These are phyloP conservation scores for Camelina neglecta DNA, from an alignment of 345 rosid species.

Conservation along the genomic window DNA sequence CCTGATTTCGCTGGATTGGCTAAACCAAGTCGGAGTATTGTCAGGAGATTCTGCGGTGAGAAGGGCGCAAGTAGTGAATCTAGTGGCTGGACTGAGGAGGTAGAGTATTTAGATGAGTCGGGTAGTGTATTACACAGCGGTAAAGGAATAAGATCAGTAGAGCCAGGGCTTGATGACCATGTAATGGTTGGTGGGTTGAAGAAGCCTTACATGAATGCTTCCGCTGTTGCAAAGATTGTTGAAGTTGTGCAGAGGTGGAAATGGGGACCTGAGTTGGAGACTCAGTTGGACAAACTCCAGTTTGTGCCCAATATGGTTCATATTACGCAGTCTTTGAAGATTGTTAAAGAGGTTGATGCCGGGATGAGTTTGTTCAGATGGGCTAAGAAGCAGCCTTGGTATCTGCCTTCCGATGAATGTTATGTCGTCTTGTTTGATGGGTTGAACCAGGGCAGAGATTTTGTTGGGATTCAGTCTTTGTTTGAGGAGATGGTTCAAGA, in stretches of 20 bases:
- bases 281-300: conserved; percentile 80
- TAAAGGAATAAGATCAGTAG: conserved; percentile 85
- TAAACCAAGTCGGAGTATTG: conserved; percentile 24
- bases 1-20: conserved; percentile 25
- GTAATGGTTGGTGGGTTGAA: conserved; percentile 81
- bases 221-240: conserved; percentile 85
- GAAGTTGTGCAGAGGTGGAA: conserved; percentile 95
- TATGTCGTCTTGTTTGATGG: conserved; percentile 75
- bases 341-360: conserved; percentile 64
- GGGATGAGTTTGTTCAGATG: conserved; percentile 83
- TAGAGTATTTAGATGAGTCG: conserved; percentile 90
- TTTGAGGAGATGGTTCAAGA: conserved; percentile 85
- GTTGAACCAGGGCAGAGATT: conserved; percentile 71
- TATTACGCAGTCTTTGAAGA: conserved; percentile 71
- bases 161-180: conserved; percentile 88
- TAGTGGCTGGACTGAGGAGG: conserved; percentile 79
- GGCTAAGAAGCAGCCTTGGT: conserved; percentile 93
- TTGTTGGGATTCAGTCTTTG: conserved; percentile 67
- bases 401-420: conserved; percentile 63
- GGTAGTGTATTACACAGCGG: conserved; percentile 81
- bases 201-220: conserved; percentile 79
- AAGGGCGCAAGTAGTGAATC: conserved; percentile 43
- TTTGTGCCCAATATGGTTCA: conserved; percentile 88
- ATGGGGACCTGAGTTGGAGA: conserved; percentile 99
- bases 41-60: conserved; percentile 62